A percentile compares a stretch with the other conserved stretches of the same genome.
These are phyloP conservation scores for Cryphonectria carpinicola DNA, from an alignment of 2,329 filamentous ascomycete species.

Conservation along the genomic window DNA sequence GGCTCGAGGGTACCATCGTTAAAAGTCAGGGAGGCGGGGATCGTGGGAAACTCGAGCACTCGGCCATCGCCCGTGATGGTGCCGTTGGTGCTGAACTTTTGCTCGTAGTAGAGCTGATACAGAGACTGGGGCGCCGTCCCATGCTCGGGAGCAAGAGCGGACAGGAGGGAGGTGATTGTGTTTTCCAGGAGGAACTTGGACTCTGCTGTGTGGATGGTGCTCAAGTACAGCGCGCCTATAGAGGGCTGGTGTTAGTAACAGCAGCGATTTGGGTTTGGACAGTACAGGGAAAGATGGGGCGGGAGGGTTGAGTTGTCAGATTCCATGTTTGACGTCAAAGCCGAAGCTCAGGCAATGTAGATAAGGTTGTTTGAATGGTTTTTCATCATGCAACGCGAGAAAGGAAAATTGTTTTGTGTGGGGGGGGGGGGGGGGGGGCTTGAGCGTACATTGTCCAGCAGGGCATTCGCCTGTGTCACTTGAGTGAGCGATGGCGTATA, in stretches of 20 bases:
- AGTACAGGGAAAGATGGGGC: constrained; percentile 28
- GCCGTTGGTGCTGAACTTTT: constrained; percentile 35
- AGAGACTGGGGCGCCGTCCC: constrained; percentile 42
- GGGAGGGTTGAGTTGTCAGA: constrained; percentile 66
- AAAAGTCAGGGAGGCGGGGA: constrained; percentile 70
- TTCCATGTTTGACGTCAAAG: constrained; percentile 78
- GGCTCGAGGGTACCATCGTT: constrained; percentile 70
- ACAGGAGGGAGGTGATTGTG: constrained; percentile 48
- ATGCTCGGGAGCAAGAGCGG: constrained; percentile 34
- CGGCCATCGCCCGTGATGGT: constrained; percentile 41
- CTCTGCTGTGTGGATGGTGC: constrained; percentile 42
- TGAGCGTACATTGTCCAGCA: constrained; percentile 80
- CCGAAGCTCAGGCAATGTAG: constrained; percentile 98
- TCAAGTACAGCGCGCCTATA: constrained; percentile 46
- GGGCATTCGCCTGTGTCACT: constrained; percentile 94
- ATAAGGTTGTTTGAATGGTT: constrained; percentile 78
- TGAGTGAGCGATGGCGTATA: constrained; percentile 74
- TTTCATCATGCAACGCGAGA: constrained; percentile 72
- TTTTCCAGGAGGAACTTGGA: constrained; percentile 45
- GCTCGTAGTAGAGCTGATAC: constrained; percentile 61
- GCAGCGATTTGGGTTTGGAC: constrained; percentile 21
- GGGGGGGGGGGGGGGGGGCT: constrained; percentile 27
- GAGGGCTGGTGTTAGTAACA: constrained; percentile 36
- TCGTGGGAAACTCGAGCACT: constrained; percentile 60
- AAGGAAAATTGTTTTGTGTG: constrained; percentile 24